Percentiles rank a stretch among this genome's conserved stretches.
Evolutionary conservation across 2,329 filamentous ascomycete genomes (phyloP).

Genomic region (Epichloe festucae): DNA sequence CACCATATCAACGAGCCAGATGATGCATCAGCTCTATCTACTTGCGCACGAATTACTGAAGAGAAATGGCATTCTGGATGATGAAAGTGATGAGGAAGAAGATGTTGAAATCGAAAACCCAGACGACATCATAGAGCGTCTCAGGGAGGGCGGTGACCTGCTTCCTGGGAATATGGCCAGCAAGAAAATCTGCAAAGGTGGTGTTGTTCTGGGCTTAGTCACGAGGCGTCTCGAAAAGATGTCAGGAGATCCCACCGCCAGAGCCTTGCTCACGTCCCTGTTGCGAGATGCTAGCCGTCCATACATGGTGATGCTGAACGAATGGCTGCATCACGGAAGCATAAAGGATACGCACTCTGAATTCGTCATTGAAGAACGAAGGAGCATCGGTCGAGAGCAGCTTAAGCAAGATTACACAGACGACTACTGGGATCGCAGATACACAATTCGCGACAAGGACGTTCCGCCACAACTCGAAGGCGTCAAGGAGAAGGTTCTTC

Average conservation of each 20-base stretch:
- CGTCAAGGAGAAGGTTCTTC: conserved; percentile 84
- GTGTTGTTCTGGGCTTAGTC: conserved; percentile 78
- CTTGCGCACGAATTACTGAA: conserved; percentile 79
- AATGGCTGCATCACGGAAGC: conserved; percentile 92
- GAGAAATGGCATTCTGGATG: conserved; percentile 76
- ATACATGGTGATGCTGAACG: conserved; percentile 97
- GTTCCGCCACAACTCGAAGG: conserved; percentile 83
- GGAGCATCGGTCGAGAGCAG: conserved; percentile 81
- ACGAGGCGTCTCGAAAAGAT: conserved; percentile 76
- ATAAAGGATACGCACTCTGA: conserved; percentile 91
- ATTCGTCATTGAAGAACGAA: conserved; percentile 90
- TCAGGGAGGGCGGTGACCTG: conserved; percentile 76
- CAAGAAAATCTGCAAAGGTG: conserved; percentile 94
- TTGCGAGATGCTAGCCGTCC: conserved; percentile 80
- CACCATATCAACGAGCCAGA: conserved; percentile 78
- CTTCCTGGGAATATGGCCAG: conserved; percentile 64
- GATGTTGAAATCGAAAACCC: conserved; percentile 66
- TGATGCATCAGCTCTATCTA: conserved; percentile 80
- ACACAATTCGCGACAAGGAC: conserved; percentile 83
- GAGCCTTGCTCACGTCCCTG: conserved; percentile 66
- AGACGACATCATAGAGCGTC: conserved; percentile 80
- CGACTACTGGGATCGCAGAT: conserved; percentile 97
- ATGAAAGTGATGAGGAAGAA: conserved; percentile 59
- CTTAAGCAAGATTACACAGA: conserved; percentile 96
- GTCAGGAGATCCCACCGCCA: conserved; percentile 84